A percentile compares a stretch with the other conserved stretches of the same genome.
phyloP scores from a whole-genome alignment of 2,329 filamentous ascomycete species.

The Thielaviopsis euricoi region DNA sequence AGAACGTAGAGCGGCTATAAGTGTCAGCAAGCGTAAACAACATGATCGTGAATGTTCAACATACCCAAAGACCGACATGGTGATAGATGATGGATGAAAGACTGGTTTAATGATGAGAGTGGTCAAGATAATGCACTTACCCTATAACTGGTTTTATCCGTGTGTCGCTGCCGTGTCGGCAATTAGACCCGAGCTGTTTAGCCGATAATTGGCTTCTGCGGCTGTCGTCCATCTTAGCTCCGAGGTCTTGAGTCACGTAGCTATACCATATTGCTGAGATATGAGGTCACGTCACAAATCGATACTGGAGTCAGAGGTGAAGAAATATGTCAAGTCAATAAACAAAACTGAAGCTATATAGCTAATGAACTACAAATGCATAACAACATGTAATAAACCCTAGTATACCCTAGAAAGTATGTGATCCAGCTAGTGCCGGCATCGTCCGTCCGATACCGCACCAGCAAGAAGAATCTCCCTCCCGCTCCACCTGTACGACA shows the following conservation, averaged over 20 bases:
- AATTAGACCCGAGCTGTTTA: background rate
- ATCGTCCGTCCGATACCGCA: slow-evolving; percentile 27
- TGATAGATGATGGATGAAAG: background rate
- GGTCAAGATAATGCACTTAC: background rate
- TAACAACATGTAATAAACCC: background rate
- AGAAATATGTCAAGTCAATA: background rate
- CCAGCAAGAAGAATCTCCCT: slow-evolving; percentile 55
- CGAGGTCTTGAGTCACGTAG: background rate
- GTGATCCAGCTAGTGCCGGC: background rate
- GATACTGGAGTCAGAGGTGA: background rate
- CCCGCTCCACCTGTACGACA: slow-evolving; percentile 74
- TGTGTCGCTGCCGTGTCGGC: background rate
- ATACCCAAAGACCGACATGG: slow-evolving; percentile 17
- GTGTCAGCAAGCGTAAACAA: background rate
- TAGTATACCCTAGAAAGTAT: background rate
- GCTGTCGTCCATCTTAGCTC: background rate
- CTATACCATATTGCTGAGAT: too few relatives aligned
- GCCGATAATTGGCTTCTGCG: background rate
- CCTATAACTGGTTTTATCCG: background rate
- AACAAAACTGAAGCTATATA: background rate
- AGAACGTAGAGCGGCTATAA: slow-evolving; percentile 37
- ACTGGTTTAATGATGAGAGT: background rate
- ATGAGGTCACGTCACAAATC: background rate
- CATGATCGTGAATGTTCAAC: slow-evolving; percentile 1
- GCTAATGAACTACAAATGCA: background rate